These are phyloP conservation scores for Trichosporon inkin DNA, from an alignment of 1,284 basidiomycete species.

Conservation along the genomic window DNA sequence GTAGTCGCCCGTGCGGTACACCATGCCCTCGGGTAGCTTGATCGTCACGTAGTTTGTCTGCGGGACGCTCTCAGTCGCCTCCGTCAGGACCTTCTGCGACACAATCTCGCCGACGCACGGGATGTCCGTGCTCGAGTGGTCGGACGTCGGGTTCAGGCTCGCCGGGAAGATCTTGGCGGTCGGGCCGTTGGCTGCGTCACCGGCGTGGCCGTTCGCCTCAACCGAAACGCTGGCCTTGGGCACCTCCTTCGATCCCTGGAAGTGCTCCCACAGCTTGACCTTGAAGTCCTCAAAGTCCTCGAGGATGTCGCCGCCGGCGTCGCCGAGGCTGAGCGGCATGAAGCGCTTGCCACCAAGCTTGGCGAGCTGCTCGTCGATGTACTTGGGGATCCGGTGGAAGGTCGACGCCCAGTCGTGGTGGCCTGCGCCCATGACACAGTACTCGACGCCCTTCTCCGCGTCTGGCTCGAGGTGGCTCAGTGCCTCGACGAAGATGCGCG, in stretches of 20 bases:
- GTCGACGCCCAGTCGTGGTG: slow-evolving; percentile 58
- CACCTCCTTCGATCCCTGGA: slow-evolving; percentile 24
- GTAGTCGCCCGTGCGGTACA: slow-evolving; percentile 55
- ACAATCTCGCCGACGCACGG: slow-evolving; percentile 18
- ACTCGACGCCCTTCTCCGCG: slow-evolving; percentile 50
- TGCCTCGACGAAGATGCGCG: slow-evolving; percentile 21
- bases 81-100: slow-evolving; percentile 21
- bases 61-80: slow-evolving; percentile 10
- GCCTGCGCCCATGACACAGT: slow-evolving; percentile 58
- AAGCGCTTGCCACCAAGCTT: slow-evolving; percentile 53
- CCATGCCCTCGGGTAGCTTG: slow-evolving; percentile 52
- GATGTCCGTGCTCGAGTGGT: slow-evolving; percentile 14
- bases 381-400: slow-evolving; percentile 56
- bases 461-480: slow-evolving; percentile 10
- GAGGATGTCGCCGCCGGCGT: slow-evolving; percentile 53
- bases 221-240: not conserved
- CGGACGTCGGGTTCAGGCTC: slow-evolving; percentile 12
- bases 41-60: slow-evolving; percentile 51
- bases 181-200: slow-evolving; percentile 28
- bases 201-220: not conserved
- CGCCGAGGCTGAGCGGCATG: slow-evolving; percentile 24
- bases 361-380: slow-evolving; percentile 52
- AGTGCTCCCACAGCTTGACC: slow-evolving; percentile 50
- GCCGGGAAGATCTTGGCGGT: slow-evolving; percentile 9
- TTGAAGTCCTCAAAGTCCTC: slow-evolving; percentile 55